A percentile compares a stretch with the other conserved stretches of the same genome.
phyloP scores from a whole-genome alignment of 176 grass and related monocot species.

The Aegilops sharonensis region DNA sequence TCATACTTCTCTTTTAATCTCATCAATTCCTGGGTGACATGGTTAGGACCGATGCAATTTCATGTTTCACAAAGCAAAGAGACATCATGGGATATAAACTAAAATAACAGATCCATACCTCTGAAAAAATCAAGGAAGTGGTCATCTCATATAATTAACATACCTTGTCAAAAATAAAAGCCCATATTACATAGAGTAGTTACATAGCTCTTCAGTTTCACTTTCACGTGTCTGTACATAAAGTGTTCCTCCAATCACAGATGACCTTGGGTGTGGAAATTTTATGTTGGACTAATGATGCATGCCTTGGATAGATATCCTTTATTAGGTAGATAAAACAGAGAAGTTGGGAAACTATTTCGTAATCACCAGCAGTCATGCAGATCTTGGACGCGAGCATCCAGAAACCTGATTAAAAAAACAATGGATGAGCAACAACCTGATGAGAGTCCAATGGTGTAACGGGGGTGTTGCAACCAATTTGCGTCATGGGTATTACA shows the following conservation, averaged over 20 bases:
- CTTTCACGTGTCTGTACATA: conserved; percentile 53
- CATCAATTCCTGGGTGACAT: no score
- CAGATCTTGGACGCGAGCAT: no score
- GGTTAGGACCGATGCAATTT: neutral
- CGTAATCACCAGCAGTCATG: no score
- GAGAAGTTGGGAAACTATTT: no score
- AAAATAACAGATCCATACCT: neutral
- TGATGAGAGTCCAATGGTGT: no score
- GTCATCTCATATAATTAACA: neutral
- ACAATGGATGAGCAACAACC: no score
- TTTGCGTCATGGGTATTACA: no score
- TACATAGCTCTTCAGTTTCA: conserved; percentile 87
- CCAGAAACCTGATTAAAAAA: no score
- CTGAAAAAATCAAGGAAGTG: conserved; percentile 12
- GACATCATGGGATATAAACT: neutral
- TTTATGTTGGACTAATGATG: conserved; percentile 79
- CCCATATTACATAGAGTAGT: no score
- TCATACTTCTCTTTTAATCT: no score
- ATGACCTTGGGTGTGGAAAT: conserved; percentile 98
- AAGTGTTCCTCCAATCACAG: conserved; percentile 87
- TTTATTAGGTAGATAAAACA: conserved; percentile 2
- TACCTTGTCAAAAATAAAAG: neutral
- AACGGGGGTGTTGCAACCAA: no score
- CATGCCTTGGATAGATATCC: conserved; percentile 71
- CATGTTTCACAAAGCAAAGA: neutral